Evolutionary conservation across 2,329 filamentous ascomycete species (phyloP).

Genomic region (Cadophora malorum): DNA sequence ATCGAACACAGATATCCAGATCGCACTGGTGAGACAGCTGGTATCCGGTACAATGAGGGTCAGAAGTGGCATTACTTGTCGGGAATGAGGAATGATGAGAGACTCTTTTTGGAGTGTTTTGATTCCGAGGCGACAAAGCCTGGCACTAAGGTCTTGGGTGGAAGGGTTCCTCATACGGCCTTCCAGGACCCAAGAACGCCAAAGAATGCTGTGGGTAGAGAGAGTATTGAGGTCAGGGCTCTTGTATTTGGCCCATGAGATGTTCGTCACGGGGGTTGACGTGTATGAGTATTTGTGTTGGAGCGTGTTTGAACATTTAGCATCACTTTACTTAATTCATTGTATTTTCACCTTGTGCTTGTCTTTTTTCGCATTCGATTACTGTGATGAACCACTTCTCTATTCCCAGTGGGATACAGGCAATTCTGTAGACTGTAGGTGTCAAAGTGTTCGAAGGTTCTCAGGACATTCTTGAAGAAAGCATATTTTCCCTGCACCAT

Average conservation of each 20-base stretch:
- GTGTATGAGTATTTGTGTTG: not conserved
- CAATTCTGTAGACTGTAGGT: not conserved
- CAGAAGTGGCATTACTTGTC: slow-evolving; percentile 46
- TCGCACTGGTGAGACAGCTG: slow-evolving; percentile 43
- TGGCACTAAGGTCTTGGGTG: slow-evolving; percentile 57
- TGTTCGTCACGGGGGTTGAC: not conserved
- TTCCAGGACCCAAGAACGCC: slow-evolving; percentile 79
- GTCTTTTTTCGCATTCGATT: not conserved
- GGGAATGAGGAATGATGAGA: slow-evolving; percentile 46
- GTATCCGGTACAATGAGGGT: slow-evolving; percentile 41
- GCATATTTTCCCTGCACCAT: too few species aligned
- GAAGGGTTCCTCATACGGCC: slow-evolving; percentile 59
- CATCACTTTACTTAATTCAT: not conserved
- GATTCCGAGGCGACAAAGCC: slow-evolving; percentile 52
- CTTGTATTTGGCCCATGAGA: slow-evolving; percentile 67
- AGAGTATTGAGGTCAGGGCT: slow-evolving; percentile 89
- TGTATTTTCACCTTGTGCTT: not conserved
- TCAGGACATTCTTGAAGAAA: too few species aligned
- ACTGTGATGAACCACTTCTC: not conserved
- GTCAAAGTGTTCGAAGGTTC: not conserved
- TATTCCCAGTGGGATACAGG: not conserved
- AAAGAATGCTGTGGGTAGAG: slow-evolving; percentile 71
- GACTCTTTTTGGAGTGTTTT: slow-evolving; percentile 46
- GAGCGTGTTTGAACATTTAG: slow-evolving; percentile 9
- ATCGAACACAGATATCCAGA: slow-evolving; percentile 45